phyloP scores from a whole-genome alignment of 371 early-diverging fungal species.

The Basidiobolus meristosporus region DNA sequence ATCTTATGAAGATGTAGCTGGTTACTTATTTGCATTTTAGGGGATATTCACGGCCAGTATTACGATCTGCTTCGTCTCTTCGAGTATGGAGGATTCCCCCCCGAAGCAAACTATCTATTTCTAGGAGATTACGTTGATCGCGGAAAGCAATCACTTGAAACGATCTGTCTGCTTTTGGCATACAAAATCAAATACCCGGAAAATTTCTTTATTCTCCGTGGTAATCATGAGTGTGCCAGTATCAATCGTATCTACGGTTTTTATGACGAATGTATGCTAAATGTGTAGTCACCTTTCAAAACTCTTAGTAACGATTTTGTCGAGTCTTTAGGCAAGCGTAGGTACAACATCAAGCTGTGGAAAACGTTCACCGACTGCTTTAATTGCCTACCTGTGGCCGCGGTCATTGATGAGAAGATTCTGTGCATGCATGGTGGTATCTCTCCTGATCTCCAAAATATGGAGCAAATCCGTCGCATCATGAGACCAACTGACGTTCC shows the following conservation, averaged over 20 bases:
- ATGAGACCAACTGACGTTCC: constrained; percentile 93
- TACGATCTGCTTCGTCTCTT: constrained; percentile 78
- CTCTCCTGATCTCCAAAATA: constrained; percentile 65
- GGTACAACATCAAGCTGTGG: constrained; percentile 90
- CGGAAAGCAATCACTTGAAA: constrained; percentile 92
- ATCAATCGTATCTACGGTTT: constrained; percentile 97
- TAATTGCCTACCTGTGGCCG: constrained; percentile 94
- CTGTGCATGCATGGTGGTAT: constrained; percentile 98
- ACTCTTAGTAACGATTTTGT: too few species aligned
- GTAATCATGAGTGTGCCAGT: constrained; percentile 97
- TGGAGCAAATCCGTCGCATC: constrained; percentile 93
- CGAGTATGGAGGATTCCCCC: constrained; percentile 86
- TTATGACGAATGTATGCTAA: constrained; percentile 99
- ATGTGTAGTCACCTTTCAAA: too few species aligned
- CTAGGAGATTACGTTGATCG: constrained; percentile 99
- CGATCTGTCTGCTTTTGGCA: constrained; percentile 79
- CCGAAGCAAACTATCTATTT: constrained; percentile 78
- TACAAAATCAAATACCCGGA: constrained; percentile 97
- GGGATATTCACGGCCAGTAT: constrained; percentile 93
- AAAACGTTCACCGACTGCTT: constrained; percentile 94
- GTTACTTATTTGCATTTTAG: too few species aligned
- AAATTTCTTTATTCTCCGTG: constrained; percentile 91
- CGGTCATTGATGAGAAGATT: constrained; percentile 90
- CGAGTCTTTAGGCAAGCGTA: too few species aligned
- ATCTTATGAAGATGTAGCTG: too few species aligned